Conservation (phyloP, 2,329 filamentous ascomycete genomes). For the Hypoxylon sp. region DNA sequence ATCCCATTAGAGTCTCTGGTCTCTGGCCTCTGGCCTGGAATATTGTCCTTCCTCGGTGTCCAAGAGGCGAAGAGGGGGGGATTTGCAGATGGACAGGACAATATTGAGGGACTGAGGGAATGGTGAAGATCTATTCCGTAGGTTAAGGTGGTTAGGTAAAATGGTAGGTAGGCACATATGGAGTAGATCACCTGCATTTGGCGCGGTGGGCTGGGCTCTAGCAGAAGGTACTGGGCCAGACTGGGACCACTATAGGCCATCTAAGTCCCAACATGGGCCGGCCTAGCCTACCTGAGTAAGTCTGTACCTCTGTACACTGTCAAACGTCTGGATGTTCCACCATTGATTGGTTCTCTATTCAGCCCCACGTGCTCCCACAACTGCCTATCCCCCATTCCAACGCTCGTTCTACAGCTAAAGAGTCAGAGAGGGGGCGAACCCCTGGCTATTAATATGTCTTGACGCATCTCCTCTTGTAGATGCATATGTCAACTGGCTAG, state of each 20-base stretch:
- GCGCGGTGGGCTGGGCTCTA: slow-evolving; percentile 34
- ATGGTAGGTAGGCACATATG: slow-evolving; percentile 34
- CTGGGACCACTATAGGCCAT: slow-evolving; percentile 1
- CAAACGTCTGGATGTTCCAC: slow-evolving; percentile 30
- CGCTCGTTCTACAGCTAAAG: neutral
- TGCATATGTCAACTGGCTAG: slow-evolving; percentile 19
- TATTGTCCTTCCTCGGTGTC: slow-evolving; percentile 43
- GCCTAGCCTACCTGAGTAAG: slow-evolving; percentile 34
- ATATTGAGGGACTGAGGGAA: slow-evolving; percentile 16
- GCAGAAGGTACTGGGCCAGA: neutral
- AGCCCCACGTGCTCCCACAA: slow-evolving; percentile 30
- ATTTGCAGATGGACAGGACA: slow-evolving; percentile 19
- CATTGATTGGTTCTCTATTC: slow-evolving; percentile 41
- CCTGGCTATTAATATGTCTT: slow-evolving; percentile 9
- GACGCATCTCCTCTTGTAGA: slow-evolving; percentile 26
- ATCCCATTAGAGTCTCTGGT: slow-evolving; percentile 8
- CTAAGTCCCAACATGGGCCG: neutral
- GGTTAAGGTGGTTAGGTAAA: slow-evolving; percentile 23
- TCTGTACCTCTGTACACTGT: slow-evolving; percentile 1
- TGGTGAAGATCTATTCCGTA: slow-evolving; percentile 20
- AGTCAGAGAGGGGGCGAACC: neutral
- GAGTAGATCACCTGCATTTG: slow-evolving; percentile 44
- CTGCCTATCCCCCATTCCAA: slow-evolving; percentile 3
- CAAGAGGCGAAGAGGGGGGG: slow-evolving; percentile 33
- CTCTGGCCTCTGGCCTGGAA: slow-evolving; percentile 26